Evolutionary conservation across 202 grass and related monocot species (phyloP).

Genomic region (Panicum hallii): DNA sequence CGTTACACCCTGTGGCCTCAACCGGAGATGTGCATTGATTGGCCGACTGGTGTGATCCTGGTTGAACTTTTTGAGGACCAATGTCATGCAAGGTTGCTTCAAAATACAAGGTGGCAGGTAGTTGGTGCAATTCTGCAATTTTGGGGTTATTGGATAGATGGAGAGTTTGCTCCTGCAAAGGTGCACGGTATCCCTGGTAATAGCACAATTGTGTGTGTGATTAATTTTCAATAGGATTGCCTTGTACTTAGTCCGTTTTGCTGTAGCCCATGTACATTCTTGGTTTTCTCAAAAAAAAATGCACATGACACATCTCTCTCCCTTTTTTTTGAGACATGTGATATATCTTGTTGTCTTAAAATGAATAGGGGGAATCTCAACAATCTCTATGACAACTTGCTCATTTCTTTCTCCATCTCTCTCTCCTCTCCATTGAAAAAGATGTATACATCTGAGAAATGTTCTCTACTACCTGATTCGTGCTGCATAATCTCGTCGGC

Average conservation of each 20-base stretch:
- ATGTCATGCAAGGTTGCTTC: background rate
- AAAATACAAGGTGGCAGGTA: conserved; percentile 2
- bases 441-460: too few relatives aligned
- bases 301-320: too few relatives aligned
- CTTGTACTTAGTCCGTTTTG: conserved; percentile 38
- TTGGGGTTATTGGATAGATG: background rate
- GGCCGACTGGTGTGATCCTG: conserved; percentile 15
- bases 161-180: background rate
- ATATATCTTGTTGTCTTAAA: too few relatives aligned
- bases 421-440: too few relatives aligned
- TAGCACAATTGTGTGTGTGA: background rate
- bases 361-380: too few relatives aligned
- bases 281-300: background rate
- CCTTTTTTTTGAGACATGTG: too few relatives aligned
- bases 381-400: too few relatives aligned
- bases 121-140: conserved; percentile 15
- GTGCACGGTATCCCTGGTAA: background rate
- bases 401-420: too few relatives aligned
- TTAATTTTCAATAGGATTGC: background rate
- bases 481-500: too few relatives aligned
- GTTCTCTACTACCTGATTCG: too few relatives aligned
- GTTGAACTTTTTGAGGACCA: background rate
- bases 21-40: conserved; percentile 8
- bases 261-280: background rate
- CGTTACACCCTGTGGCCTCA: background rate